Conservation (phyloP, 805 yeast genomes). For the Candida coquimbonensis region DNA sequence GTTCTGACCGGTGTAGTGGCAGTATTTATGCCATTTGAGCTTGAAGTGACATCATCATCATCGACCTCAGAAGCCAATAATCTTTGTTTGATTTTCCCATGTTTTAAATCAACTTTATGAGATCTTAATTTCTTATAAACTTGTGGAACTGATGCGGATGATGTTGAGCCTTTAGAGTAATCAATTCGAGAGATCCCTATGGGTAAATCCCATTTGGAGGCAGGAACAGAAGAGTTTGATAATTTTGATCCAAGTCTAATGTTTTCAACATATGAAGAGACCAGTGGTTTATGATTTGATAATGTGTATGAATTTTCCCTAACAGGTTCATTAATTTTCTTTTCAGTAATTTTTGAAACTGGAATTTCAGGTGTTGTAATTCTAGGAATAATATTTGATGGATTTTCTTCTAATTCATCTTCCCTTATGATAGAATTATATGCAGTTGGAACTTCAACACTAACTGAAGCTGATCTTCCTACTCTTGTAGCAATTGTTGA, state of each 20-base stretch:
- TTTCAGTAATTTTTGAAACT: not conserved
- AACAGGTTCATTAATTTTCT: not conserved
- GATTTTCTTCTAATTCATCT: slow-evolving; percentile 5
- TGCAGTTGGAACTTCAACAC: slow-evolving; percentile 9
- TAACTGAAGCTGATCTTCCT: slow-evolving; percentile 29
- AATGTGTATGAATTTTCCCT: not conserved
- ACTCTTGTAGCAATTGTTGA: slow-evolving; percentile 28
- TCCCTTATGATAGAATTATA: slow-evolving; percentile 12
- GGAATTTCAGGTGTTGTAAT: no score
- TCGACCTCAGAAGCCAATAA: slow-evolving; percentile 72
- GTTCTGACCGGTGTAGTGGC: not conserved
- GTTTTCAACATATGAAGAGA: slow-evolving; percentile 41
- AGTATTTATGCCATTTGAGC: not conserved
- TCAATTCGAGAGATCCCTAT: slow-evolving; percentile 47
- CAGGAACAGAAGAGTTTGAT: slow-evolving; percentile 40
- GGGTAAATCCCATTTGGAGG: slow-evolving; percentile 44
- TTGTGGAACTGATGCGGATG: not conserved
- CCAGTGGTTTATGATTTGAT: slow-evolving; percentile 36
- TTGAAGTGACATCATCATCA: slow-evolving; percentile 38
- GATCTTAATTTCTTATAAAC: slow-evolving; percentile 11
- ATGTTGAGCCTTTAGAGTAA: slow-evolving; percentile 13
- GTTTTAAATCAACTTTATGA: slow-evolving; percentile 42
- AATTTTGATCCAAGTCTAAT: slow-evolving; percentile 40
- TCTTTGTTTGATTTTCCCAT: slow-evolving; percentile 56
- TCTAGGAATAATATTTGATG: no score